Base-by-base conservation (phyloP, 169 alveolate species). In the Eimeria acervulina region DNA sequence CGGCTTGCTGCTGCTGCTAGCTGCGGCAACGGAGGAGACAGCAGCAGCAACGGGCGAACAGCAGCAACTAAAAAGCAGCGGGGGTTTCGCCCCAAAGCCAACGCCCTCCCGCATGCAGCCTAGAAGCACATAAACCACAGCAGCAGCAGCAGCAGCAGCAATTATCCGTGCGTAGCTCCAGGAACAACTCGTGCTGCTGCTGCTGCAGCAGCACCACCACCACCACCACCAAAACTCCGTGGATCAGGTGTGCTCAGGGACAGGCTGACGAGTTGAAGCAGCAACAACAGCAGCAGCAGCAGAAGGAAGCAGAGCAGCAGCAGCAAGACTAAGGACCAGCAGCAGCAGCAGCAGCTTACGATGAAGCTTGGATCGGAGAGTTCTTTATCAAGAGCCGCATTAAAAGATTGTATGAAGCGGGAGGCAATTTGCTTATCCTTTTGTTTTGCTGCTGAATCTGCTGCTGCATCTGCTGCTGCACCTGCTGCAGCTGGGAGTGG, bases 91-190 rank as follows among this genome's bases (percentile, higher is more conserved):
- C 89, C 89, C 28, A 78, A 26, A 78, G 89, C 59, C 63, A 78
- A 12, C 7, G 89, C 89, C 63, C 89, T 33, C 31, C 38, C 63
- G 44, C 89, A 78, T 40, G 28, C 63, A 42, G 63, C 89, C 89
- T 78, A 63, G 63, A 78, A 33, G 63, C 38, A 19, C 66, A 36
- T 13, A 59, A 78, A 63, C 89, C 33, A 36, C 55, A 78, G 31
- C 88, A 78, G 63, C 66, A 78, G 88, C 88, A 42, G 88, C 55
- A 78, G 83, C 84, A 72, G 84, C 84, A 72, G 47, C 51, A 72
- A 17, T 40, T 23, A 7, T n/a, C 10, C 21, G 28, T 17, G 19
- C 42, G 19, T 26, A 17, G 21, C 26, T 23, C 15, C n/a, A 36
- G 55, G 19, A 47, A 47, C 19, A 47, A 5, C 19, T 47, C 55